A percentile compares a stretch with the other conserved stretches of the same genome.
phyloP scores from a whole-genome alignment of 2,329 filamentous ascomycete genomes.

The Fusarium poae region DNA sequence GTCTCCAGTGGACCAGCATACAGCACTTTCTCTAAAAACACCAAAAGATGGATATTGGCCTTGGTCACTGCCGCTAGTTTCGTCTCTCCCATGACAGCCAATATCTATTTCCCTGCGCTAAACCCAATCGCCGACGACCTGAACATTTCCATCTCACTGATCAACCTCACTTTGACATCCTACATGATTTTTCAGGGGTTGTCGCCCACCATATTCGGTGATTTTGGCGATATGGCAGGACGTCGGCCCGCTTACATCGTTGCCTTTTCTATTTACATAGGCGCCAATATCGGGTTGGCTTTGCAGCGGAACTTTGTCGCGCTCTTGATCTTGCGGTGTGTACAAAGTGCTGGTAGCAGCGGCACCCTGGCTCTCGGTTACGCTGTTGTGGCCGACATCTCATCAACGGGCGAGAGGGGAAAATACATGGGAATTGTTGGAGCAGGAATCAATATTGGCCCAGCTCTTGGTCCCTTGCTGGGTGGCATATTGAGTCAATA shows the following conservation, averaged over 20 bases:
- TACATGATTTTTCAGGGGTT: slow-evolving; percentile 75
- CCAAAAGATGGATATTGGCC: slow-evolving; percentile 65
- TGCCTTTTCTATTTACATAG: slow-evolving; percentile 68
- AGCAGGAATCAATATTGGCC: slow-evolving; percentile 68
- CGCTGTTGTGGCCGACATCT: slow-evolving; percentile 79
- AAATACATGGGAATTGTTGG: slow-evolving; percentile 78
- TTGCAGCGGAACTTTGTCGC: slow-evolving; percentile 69
- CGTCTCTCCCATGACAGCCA: slow-evolving; percentile 70
- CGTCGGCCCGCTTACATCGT: slow-evolving; percentile 72
- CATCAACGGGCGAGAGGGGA: slow-evolving; percentile 76
- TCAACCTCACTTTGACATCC: slow-evolving; percentile 68
- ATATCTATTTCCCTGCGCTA: slow-evolving; percentile 65
- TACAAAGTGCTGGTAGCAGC: slow-evolving; percentile 74
- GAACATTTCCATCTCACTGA: slow-evolving; percentile 55
- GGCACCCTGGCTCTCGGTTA: slow-evolving; percentile 78
- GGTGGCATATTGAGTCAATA: slow-evolving; percentile 74
- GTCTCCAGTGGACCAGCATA: slow-evolving; percentile 46
- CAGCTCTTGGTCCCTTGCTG: slow-evolving; percentile 69
- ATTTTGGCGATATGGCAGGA: slow-evolving; percentile 71
- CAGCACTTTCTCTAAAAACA: slow-evolving; percentile 51
- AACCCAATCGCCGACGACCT: slow-evolving; percentile 57
- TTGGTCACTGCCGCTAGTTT: slow-evolving; percentile 67
- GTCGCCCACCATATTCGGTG: slow-evolving; percentile 71
- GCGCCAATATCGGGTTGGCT: slow-evolving; percentile 71
- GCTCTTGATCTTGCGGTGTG: slow-evolving; percentile 70